Evolutionary conservation across 192 early-diverging fungal genomes (phyloP), one percentile per base, ranked within the genome.

Genomic region (Linnemannia elongata): DNA sequence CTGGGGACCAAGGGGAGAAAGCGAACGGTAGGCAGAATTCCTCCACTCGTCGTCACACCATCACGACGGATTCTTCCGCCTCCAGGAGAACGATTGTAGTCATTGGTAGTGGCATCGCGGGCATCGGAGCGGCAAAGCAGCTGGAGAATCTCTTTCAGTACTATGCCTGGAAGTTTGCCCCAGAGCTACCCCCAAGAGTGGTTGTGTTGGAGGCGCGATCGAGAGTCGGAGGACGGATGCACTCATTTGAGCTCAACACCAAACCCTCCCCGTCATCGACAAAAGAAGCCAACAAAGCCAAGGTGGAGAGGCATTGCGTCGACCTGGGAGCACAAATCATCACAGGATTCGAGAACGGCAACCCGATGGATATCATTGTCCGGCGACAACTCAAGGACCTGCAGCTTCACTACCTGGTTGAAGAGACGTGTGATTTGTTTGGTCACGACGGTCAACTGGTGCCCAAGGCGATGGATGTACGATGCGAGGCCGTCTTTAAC

Each of bases 251-350:
- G 27, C 87, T 92, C 24, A 42, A 63, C 77, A 75, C 77, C 18
- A 41, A 74, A 60, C 27, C 60, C 12, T 1, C 77, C 22, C 55
- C 35, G 33, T 36, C 69, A 47, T 17, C 39, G 20, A 54, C 52
- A 69, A 60, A 36, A 75, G 13, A 30, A 77, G 42, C 12, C 30
- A 33, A n/a, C 41, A 66, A 60, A 38, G 42, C 20, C 60, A 36
- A 72, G 36, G 12, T 12, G 30, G 30, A 66, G 41, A 81, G 75
- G 71, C 85, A 87, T 57, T 69, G 85, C 20, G 88, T 92, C 5
- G 91, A 92, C 55, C 54, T 92, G 44, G 91, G 90, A 24, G 89
- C 88, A 10, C 78, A 90, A 45, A 90, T 90, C 63, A 83, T 91
- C 42, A 91, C 90, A 45, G 89, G 89, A 2, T 91, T 91, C 74